phyloP scores from a whole-genome alignment of 192 early-diverging fungal species.

The Gamsiella multidivaricata region DNA sequence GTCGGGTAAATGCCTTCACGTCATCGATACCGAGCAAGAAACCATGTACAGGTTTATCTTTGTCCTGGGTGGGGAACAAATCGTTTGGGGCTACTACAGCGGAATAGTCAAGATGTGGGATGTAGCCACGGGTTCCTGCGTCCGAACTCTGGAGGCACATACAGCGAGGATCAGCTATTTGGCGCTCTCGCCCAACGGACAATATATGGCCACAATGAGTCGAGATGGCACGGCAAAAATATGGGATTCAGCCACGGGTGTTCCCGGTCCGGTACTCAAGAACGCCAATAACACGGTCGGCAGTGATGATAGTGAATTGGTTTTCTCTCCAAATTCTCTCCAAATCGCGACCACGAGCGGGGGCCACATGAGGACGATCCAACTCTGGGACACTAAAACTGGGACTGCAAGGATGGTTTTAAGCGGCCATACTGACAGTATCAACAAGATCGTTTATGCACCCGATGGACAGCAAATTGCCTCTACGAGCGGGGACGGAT shows the following conservation, averaged over 20 bases:
- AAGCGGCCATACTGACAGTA: neutral
- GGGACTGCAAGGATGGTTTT: neutral
- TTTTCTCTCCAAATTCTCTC: neutral
- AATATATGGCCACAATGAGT: no score
- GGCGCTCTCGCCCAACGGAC: no score
- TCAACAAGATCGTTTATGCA: neutral
- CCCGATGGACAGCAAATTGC: slow-evolving; percentile 9
- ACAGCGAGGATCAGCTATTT: no score
- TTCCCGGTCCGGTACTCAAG: neutral
- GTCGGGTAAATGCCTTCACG: neutral
- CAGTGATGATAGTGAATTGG: no score
- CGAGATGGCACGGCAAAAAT: no score
- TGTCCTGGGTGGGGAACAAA: no score
- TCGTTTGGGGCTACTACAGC: no score
- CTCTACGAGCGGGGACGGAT: neutral
- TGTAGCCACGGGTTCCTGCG: no score
- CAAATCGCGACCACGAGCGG: neutral
- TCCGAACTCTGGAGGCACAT: no score
- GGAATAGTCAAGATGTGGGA: no score
- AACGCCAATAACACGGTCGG: neutral
- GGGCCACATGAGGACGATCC: neutral
- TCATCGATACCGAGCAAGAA: neutral
- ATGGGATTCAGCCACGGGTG: slow-evolving; percentile 1
- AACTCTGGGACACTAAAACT: neutral
- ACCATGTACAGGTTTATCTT: no score